These are phyloP conservation scores for Nemania sp. DNA, from an alignment of 2,329 filamentous ascomycete genomes.

Conservation along the genomic window DNA sequence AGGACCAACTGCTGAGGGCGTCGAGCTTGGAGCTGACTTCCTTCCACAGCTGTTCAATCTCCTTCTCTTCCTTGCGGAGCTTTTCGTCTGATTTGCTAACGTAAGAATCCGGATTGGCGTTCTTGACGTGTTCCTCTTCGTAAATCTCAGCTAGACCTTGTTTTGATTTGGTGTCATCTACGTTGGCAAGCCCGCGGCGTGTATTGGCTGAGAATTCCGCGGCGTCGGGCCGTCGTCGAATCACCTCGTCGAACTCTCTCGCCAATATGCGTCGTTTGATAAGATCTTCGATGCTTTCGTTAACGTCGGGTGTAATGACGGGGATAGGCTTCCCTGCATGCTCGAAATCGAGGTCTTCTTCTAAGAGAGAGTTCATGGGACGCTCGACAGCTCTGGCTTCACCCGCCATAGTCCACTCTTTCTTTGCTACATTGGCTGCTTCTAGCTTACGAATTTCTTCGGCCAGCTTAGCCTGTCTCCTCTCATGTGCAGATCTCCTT, in stretches of 20 bases:
- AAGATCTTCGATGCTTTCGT: constrained; percentile 89
- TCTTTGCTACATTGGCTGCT: constrained; percentile 87
- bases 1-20: constrained; percentile 91
- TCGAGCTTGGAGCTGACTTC: constrained; percentile 85
- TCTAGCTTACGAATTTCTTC: constrained; percentile 94
- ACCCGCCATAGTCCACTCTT: constrained; percentile 89
- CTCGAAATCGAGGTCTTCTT: constrained; percentile 96
- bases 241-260: constrained; percentile 91
- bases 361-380: constrained; percentile 90
- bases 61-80: constrained; percentile 81
- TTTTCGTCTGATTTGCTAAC: constrained; percentile 87
- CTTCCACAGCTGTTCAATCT: constrained; percentile 86
- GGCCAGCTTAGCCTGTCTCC: constrained; percentile 83
- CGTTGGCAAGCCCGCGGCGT: constrained; percentile 79
- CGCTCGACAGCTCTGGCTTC: constrained; percentile 86
- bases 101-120: constrained; percentile 80
- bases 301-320: constrained; percentile 91
- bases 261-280: constrained; percentile 94
- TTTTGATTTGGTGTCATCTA: constrained; percentile 89
- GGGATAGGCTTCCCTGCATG: constrained; percentile 93
- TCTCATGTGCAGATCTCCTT: constrained; percentile 86
- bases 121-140: constrained; percentile 88
- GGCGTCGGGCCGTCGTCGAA: constrained; percentile 82
- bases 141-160: constrained; percentile 93
- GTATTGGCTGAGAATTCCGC: constrained; percentile 68